Evolutionary conservation across 108 stramenopile species (phyloP), one percentile per base, ranked within the genome.

Genomic region (Schizochytrium sp.): DNA sequence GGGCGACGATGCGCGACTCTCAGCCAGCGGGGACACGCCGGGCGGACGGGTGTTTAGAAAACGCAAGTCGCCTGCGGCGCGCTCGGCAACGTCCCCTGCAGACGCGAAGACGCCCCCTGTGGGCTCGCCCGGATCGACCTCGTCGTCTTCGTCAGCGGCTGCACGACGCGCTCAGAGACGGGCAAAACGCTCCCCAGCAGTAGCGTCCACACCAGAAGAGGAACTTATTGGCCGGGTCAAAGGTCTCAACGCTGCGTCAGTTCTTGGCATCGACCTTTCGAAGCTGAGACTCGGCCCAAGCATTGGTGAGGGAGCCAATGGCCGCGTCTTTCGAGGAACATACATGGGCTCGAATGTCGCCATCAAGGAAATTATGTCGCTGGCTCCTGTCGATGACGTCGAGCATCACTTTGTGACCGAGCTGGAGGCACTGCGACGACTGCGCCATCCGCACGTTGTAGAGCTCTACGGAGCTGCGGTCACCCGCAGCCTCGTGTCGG

Each of bases 351-450:
- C 76, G 10, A 28, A 47, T 12, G 76, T 83, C 0, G 76, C 76
- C 6, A 45, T 83, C 19, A 83, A 83, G 76, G 76, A 83, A 45
- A 53, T 83, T 2, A 83, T 53, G 76, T 53, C 76, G 28, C 6
- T 83, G 45, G 51, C 76, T 0, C 76, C 76, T 6, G 51, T 28
- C 8, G 76, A 83, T 34, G 76, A 47, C 76, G 51, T 47, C 76
- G 48, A 83, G 48, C 45, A 83, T 43, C 48, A 83, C 76, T 83
- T 83, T 53, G n/a, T 83, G 76, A 83, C 76, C 0, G 76, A 83
- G 4, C 51, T 83, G 45, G 76, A 83, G 76, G 76, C 76, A 6
- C 51, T 83, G 25, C 45, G 76, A 12, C 12, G 76, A 53, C 51
- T 83, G 6, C 76, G 76, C 76, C 76, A 83, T 34, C 76, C 76